Evolutionary conservation across 2,329 filamentous ascomycete genomes (phyloP), one percentile per base, ranked within the genome.

Genomic region (Botryosphaeria dothidea): DNA sequence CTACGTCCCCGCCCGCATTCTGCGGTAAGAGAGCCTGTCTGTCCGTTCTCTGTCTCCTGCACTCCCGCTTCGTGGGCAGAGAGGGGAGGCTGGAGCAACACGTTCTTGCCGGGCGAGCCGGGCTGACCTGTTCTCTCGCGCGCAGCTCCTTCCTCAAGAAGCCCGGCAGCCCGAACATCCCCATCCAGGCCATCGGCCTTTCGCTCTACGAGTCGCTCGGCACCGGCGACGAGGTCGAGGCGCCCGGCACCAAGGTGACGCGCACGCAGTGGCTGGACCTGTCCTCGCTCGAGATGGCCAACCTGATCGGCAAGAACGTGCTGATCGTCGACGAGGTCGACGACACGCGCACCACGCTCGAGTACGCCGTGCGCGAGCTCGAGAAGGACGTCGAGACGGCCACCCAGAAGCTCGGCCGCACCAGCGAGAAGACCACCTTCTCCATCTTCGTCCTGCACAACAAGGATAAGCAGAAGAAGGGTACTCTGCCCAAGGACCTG

Each of bases 211-310:
- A 99, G 82, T 85, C 88, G 68, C 90, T 98, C 58, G 83, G 83
- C 66, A 84, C 85, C 68, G 84, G 82, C 58, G 81, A 82, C 60
- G 81, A 83, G 65, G 84, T 92, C 73, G 95, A 99, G 81, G 82
- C 85, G 68, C 90, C 91, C 48, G 94, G 94, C 70, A 97, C 92
- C 70, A 95, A 96, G 82, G 95, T 99, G 72, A 98, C 92, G 46
- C 91, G 95, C 72, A 98, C 95, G 43, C 95, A 99, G 86, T 99
- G 95, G 95, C 88, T 99, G 65, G 95, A 99, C 79, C 83, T 99
- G 67, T 91, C 86, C 69, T 90, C 90, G 54, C 86, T 97, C 69
- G 89, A 93, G 80, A 95, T 96, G 90, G 86, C 88, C 76, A 93
- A 93, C 80, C 83, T 97, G 74, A 90, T 96, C 68, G 92, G 92